phyloP scores from a whole-genome alignment of 768 basidiomycete species.

The Suillus discolor region DNA sequence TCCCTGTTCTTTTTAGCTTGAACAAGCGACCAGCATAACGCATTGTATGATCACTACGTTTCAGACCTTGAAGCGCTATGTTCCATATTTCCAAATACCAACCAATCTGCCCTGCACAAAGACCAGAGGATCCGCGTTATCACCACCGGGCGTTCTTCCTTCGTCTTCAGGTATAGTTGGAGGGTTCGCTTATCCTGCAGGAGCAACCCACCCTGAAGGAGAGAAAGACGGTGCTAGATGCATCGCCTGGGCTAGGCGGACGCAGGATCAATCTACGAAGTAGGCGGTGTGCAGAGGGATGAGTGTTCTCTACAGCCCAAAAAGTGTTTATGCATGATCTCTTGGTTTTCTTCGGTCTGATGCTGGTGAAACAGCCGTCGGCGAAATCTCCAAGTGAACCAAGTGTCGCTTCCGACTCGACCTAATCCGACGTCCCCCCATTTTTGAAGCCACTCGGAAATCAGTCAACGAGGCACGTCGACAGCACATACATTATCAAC shows the following conservation, averaged over 20 bases:
- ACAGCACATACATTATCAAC: background rate
- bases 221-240: too few relatives aligned
- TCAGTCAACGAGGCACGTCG: background rate
- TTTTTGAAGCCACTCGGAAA: background rate
- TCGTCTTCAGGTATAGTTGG: too few relatives aligned
- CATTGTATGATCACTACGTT: background rate
- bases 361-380: too few relatives aligned
- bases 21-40: too few relatives aligned
- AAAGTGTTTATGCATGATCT: too few relatives aligned
- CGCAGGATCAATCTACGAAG: too few relatives aligned
- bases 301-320: too few relatives aligned
- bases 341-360: too few relatives aligned
- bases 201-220: background rate
- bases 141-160: background rate
- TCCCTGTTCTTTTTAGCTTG: too few relatives aligned
- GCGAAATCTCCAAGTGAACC: background rate
- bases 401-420: background rate
- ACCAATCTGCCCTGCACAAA: too few relatives aligned
- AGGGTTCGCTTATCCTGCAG: background rate
- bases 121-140: background rate
- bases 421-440: background rate
- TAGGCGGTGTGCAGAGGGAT: background rate
- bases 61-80: background rate
- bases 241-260: too few relatives aligned
- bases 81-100: background rate